phyloP scores from a whole-genome alignment of 805 yeast species.

The Lachancea waltii region DNA sequence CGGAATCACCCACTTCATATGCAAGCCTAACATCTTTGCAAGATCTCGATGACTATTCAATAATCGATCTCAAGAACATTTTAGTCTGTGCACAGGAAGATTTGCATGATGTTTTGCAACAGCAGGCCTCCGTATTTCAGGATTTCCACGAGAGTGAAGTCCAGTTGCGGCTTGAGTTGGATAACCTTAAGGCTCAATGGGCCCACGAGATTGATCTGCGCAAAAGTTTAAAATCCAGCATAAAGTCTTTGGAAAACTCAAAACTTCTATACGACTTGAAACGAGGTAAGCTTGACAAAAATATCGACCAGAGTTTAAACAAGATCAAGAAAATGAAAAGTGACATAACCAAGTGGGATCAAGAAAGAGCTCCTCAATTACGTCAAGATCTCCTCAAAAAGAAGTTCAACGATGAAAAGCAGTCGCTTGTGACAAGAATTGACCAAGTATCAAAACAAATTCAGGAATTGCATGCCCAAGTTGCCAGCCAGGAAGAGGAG shows the following conservation, averaged over 20 bases:
- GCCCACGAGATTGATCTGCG: slow-evolving; percentile 29
- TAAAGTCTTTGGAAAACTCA: slow-evolving; percentile 30
- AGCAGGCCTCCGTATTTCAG: slow-evolving; percentile 21
- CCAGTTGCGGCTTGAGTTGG: slow-evolving; percentile 25
- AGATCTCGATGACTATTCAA: slow-evolving; percentile 27
- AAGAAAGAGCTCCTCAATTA: slow-evolving; percentile 15
- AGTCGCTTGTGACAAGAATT: slow-evolving; percentile 11
- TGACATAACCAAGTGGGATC: slow-evolving; percentile 26
- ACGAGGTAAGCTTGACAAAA: slow-evolving; percentile 25
- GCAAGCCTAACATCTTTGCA: slow-evolving; percentile 25
- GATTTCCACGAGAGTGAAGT: slow-evolving; percentile 29
- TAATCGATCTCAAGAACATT: slow-evolving; percentile 29
- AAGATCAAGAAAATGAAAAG: slow-evolving; percentile 26
- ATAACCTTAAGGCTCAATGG: slow-evolving; percentile 29
- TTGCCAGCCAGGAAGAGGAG: slow-evolving; percentile 16
- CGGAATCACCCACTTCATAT: slow-evolving; percentile 16
- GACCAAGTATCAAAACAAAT: slow-evolving; percentile 11
- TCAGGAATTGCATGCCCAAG: slow-evolving; percentile 16
- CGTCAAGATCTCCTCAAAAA: slow-evolving; percentile 13
- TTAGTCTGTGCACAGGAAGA: slow-evolving; percentile 31
- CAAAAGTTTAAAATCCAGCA: slow-evolving; percentile 30
- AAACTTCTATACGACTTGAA: slow-evolving; percentile 29
- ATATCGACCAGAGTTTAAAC: slow-evolving; percentile 20
- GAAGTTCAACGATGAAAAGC: slow-evolving; percentile 12
- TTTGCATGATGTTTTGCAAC: slow-evolving; percentile 29